Evolutionary conservation across 495 filamentous ascomycete species (phyloP), one percentile per base, ranked within the genome.

Genomic region (Talaromyces borbonicus): DNA sequence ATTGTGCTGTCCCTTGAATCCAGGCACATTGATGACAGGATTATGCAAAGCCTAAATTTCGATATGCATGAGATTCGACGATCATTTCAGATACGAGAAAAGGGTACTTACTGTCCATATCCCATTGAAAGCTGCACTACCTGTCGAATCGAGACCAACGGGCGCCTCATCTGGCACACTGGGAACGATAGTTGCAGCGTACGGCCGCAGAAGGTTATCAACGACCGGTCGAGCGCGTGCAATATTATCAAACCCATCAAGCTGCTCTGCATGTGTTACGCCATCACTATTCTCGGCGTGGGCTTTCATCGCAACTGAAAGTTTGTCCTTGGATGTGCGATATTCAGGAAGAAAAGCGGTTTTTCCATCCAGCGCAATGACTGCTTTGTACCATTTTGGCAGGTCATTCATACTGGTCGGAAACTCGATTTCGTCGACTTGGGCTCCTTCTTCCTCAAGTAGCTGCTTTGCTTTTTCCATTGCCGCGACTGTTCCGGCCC

Each of bases 1-100:
- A 2, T 81, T 77, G 75, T 93, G 93, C 52, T 69, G 68, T 15
- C 58, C 53, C 35, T 78, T 75, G 14, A 44, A 40, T 45, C 40
- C 62, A 54, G 42, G 42, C 9, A 44, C 2, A 44, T 44, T 44
- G 11, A 44, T 9, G 4, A 27, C 25, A 9, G 42, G 42, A 31
- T n/a, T 29, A n/a, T 44, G 42, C 14, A 44, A 12, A 9, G 35
- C 35, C 35, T 38, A 19, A 15, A 18, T 7, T 30, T 30, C 8
- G 7, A 38, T 19, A 20, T 22, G 6, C 8, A 19, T 38, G 12
- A 22, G 16, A 12, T 3, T 22, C 35, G n/a, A 23, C n/a, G 1
- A 38, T 22, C 18, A 0, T 22, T 11, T 5, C 22, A 7, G n/a
- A 0, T 12, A 14, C n/a, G 16, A 33, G 31, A 33, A 19, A 12